Evolutionary conservation across 2,329 filamentous ascomycete genomes (phyloP).

Genomic region (Onygena corvina): DNA sequence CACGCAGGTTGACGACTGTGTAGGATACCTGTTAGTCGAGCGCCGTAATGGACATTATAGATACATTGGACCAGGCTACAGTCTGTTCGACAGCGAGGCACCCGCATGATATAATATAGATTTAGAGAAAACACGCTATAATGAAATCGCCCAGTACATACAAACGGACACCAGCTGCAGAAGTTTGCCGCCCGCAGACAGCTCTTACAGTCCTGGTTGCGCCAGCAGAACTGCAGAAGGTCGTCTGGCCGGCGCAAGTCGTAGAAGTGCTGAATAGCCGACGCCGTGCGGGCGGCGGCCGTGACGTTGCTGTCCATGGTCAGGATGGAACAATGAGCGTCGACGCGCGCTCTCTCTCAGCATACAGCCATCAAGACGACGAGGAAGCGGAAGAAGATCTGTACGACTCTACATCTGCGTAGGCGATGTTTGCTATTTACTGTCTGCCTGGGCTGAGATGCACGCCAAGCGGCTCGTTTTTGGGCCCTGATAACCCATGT

Average conservation of each 20-base stretch:
- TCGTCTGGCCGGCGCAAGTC: constrained; percentile 13
- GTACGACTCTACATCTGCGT: too few species aligned
- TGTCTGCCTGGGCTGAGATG: too few species aligned
- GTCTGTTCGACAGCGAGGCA: background rate
- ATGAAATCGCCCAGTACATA: constrained; percentile 17
- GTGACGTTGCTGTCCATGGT: background rate
- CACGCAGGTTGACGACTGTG: constrained; percentile 31
- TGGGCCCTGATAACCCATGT: too few species aligned
- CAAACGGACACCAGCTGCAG: constrained; percentile 32
- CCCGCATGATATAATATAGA: background rate
- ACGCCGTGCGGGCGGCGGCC: background rate
- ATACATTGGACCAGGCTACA: background rate
- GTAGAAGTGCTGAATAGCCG: constrained; percentile 14
- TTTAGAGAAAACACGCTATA: background rate
- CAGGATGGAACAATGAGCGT: too few species aligned
- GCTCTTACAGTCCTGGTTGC: constrained; percentile 25
- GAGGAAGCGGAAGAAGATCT: too few species aligned
- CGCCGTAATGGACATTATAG: background rate
- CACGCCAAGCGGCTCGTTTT: too few species aligned
- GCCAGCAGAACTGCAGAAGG: constrained; percentile 27
- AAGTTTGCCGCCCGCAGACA: constrained; percentile 24
- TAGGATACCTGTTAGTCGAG: background rate
- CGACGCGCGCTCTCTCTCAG: too few species aligned
- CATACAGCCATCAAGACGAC: too few species aligned
- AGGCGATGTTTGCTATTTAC: too few species aligned